Conservation (phyloP, 768 basidiomycete genomes). For the Suillus decipiens region DNA sequence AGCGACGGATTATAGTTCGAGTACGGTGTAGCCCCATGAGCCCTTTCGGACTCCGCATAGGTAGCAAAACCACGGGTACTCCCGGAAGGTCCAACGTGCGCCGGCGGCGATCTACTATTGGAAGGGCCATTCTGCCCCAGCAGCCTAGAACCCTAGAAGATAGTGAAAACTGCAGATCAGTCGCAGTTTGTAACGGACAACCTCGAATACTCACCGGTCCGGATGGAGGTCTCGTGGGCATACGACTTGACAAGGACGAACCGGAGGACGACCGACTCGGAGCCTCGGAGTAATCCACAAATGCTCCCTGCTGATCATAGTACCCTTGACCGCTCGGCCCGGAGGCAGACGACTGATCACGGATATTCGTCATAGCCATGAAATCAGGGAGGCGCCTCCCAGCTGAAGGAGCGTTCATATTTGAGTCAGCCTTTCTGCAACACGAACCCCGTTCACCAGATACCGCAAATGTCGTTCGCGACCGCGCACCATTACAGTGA, state of each 20-base stretch:
- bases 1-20: constrained; percentile 23
- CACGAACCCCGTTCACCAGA: constrained; percentile 37
- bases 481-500: constrained; percentile 22
- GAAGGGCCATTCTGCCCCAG: constrained; percentile 21
- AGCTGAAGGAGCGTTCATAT: constrained; percentile 11
- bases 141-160: constrained; percentile 26
- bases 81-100: constrained; percentile 16
- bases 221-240: constrained; percentile 33
- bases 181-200: background rate
- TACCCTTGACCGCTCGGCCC: constrained; percentile 24
- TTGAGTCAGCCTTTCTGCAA: constrained; percentile 18
- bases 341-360: constrained; percentile 28
- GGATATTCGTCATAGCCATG: constrained; percentile 34
- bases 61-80: constrained; percentile 13
- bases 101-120: constrained; percentile 23
- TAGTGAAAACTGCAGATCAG: constrained; percentile 2
- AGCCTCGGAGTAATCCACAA: constrained; percentile 23
- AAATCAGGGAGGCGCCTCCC: constrained; percentile 33
- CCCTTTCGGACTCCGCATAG: constrained; percentile 28
- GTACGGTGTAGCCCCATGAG: constrained; percentile 25
- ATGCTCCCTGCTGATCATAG: constrained; percentile 28
- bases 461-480: constrained; percentile 30
- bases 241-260: constrained; percentile 34
- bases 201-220: constrained; percentile 22
- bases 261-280: constrained; percentile 35